A percentile compares a stretch with the other conserved stretches of the same genome.
These are phyloP conservation scores for Chrysophaeum taylorii DNA, from an alignment of 352 stramenopile species.

Conservation along the genomic window DNA sequence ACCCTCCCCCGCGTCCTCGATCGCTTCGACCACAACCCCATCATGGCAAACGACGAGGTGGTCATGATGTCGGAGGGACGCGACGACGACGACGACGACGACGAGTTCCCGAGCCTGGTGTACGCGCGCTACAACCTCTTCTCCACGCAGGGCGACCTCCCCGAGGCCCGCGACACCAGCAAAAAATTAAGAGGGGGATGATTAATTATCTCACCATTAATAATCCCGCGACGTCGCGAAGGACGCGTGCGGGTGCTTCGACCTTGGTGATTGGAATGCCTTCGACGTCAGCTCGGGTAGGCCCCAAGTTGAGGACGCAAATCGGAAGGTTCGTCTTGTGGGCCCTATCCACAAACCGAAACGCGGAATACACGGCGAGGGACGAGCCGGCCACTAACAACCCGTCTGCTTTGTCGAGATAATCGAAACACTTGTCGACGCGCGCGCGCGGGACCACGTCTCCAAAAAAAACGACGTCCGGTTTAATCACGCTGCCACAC, in stretches of 20 bases:
- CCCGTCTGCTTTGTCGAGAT: slow-evolving; percentile 64
- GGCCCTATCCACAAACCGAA: slow-evolving; percentile 72
- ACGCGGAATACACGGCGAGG: slow-evolving; percentile 83
- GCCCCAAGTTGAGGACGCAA: slow-evolving; percentile 70
- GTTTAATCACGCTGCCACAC: slow-evolving; percentile 69
- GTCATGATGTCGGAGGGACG: not conserved
- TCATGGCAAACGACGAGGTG: slow-evolving; percentile 8
- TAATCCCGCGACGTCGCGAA: too few relatives aligned
- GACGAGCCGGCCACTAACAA: slow-evolving; percentile 83
- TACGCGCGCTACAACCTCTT: too few relatives aligned
- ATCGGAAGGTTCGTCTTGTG: slow-evolving; percentile 52
- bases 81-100: too few relatives aligned
- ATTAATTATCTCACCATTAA: too few relatives aligned
- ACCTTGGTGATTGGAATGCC: slow-evolving; percentile 57
- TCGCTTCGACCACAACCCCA: slow-evolving; percentile 20
- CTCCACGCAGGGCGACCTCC: too few relatives aligned
- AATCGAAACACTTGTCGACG: slow-evolving; percentile 49
- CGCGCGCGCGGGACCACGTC: slow-evolving; percentile 74
- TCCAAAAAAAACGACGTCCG: slow-evolving; percentile 91
- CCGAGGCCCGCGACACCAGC: too few relatives aligned
- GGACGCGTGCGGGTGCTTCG: too few relatives aligned
- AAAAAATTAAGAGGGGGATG: too few relatives aligned
- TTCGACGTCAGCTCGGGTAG: slow-evolving; percentile 61
- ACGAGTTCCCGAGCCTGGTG: too few relatives aligned
- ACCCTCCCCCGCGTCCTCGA: slow-evolving; percentile 31